Evolutionary conservation across 768 basidiomycete genomes (phyloP), one percentile per base, ranked within the genome.

Genomic region (Austroboletus festivus): DNA sequence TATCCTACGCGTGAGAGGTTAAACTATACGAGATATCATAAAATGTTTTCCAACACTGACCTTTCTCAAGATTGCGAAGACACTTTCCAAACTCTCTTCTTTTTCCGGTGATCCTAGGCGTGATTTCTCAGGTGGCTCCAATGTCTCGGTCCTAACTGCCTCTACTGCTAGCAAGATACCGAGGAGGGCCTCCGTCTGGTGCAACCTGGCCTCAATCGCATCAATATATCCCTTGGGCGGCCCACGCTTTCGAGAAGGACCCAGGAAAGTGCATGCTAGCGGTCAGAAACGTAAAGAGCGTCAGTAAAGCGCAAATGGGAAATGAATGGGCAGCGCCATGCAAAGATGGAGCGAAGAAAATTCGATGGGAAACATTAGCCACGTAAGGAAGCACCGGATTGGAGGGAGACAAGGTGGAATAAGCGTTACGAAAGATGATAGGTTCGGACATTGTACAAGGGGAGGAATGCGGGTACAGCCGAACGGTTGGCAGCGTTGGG

Each of bases 211-310:
- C 68, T 95, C 92, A 57, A 95, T 92, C 23, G 91, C 91, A 60
- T 94, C 91, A 61, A 95, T 93, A 73, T 95, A 95, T 1, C 92
- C 92, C 62, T 90, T 91, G n/a, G 89, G 88, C 3, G 88, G 87
- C 2, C 91, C 91, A 55, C 91, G 85, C 63, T 87, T 87, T 56
- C 85, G 79, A 12, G 86, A 88, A 8, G 86, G 86, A 3, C 85
- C 85, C 34, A 89, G 73, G 67, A 86, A 89, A 0, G 88, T 88
- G 61, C 86, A 89, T 18, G 80, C 85, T 88, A 31, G 37, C 61
- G 28, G 52, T 41, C 38, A 51, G 38, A 38, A 13, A 28, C n/a
- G 30, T 18, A 26, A 38, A 6, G 48, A 26, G 41, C n/a, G 52
- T 46, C 50, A 51, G 41, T 39, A 56, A 41, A 45, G 44, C 16